These are phyloP conservation scores for Geranium incanum DNA, from an alignment of 441 rosid genomes.

Conservation along the genomic window DNA sequence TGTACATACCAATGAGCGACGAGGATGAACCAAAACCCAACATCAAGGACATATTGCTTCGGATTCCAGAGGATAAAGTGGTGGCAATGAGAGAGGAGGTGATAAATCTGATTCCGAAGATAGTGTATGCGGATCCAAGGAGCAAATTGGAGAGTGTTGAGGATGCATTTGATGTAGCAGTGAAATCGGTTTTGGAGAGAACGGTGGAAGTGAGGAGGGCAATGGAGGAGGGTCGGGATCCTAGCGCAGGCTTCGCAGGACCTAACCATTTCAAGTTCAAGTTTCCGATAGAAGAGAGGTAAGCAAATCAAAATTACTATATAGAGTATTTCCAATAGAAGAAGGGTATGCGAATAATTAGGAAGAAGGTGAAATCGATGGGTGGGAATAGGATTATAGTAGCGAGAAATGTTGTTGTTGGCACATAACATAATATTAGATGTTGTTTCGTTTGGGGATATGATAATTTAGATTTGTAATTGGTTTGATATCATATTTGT, in stretches of 20 bases:
- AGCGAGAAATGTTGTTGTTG: too few relatives aligned
- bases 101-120: slow-evolving; percentile 49
- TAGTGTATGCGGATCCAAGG: slow-evolving; percentile 57
- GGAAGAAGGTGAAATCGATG: too few relatives aligned
- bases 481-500: too few relatives aligned
- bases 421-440: too few relatives aligned
- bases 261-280: background rate
- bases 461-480: too few relatives aligned
- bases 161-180: slow-evolving; percentile 68
- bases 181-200: slow-evolving; percentile 58
- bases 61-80: slow-evolving; percentile 33
- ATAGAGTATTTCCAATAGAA: background rate
- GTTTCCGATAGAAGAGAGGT: background rate
- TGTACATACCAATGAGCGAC: slow-evolving; percentile 46
- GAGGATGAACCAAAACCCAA: slow-evolving; percentile 40
- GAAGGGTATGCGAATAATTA: background rate
- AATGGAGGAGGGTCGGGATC: slow-evolving; percentile 30
- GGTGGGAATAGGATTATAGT: too few relatives aligned
- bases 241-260: slow-evolving; percentile 26
- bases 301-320: background rate
- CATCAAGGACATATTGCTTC: slow-evolving; percentile 43
- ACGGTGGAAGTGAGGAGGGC: slow-evolving; percentile 34
- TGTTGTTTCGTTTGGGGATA: too few relatives aligned
- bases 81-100: slow-evolving; percentile 53
- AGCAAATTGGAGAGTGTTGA: slow-evolving; percentile 38